These are phyloP conservation scores for Thermochaetoides dissita DNA, from an alignment of 2,329 filamentous ascomycete species.

Conservation along the genomic window DNA sequence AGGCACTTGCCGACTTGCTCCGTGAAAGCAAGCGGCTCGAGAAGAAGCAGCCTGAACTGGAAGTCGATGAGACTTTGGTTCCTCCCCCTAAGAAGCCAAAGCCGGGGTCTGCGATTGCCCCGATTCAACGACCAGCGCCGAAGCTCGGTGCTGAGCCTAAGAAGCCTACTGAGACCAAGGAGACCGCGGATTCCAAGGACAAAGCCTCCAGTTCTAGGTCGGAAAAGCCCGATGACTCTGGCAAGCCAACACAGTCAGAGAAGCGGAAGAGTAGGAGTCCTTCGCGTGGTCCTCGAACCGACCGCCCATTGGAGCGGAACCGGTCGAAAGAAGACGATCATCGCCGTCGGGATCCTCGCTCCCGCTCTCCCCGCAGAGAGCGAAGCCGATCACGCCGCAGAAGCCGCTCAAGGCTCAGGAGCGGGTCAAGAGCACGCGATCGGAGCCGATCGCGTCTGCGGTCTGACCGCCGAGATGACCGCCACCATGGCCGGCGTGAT, in stretches of 20 bases:
- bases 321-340: constrained; percentile 20
- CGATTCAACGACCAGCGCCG: constrained; percentile 34
- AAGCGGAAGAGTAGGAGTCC: constrained; percentile 18
- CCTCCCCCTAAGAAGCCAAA: constrained; percentile 37
- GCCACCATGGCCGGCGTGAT: constrained; percentile 5
- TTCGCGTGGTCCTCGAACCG: constrained; percentile 14
- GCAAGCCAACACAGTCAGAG: constrained; percentile 19
- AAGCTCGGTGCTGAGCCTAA: constrained; percentile 21
- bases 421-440: constrained; percentile 11
- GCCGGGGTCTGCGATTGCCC: constrained; percentile 46
- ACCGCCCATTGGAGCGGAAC: constrained; percentile 18
- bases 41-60: constrained; percentile 37
- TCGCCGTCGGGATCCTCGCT: constrained; percentile 15
- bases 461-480: constrained; percentile 10
- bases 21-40: constrained; percentile 41
- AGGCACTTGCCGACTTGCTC: constrained; percentile 43
- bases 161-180: constrained; percentile 11
- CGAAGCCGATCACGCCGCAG: constrained; percentile 18
- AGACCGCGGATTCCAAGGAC: constrained; percentile 14
- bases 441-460: constrained; percentile 14
- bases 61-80: constrained; percentile 40
- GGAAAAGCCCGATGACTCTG: not conserved
- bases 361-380: constrained; percentile 11
- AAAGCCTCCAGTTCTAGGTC: constrained; percentile 11
- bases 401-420: constrained; percentile 17